Conservation (phyloP, 345 rosid genomes). For the Camelina sativa region DNA sequence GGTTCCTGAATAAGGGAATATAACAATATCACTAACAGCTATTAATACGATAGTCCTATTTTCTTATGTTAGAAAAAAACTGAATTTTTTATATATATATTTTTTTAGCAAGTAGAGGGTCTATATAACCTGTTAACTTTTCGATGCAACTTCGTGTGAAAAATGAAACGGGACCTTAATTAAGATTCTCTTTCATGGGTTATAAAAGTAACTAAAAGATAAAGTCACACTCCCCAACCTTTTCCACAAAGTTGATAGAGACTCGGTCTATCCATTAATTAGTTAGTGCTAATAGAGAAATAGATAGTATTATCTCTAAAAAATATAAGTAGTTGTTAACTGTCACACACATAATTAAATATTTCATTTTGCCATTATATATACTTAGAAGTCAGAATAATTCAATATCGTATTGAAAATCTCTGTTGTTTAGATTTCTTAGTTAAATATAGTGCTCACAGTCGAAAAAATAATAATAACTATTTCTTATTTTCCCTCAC, state of each 20-base stretch:
- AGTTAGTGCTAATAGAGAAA: constrained; percentile 2
- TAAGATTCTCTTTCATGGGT: constrained; percentile 45
- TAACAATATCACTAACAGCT: neutral
- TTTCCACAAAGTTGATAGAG: constrained; percentile 45
- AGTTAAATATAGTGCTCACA: neutral
- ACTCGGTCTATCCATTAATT: constrained; percentile 16
- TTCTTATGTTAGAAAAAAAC: neutral
- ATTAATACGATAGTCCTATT: neutral
- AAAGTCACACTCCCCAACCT: constrained; percentile 41
- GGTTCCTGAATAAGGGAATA: neutral
- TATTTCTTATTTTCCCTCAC: neutral
- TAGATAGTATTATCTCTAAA: constrained; percentile 9
- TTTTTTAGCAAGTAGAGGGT: neutral
- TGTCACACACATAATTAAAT: neutral
- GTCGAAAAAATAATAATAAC: neutral
- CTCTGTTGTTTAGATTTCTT: neutral
- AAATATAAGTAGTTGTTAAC: constrained; percentile 9
- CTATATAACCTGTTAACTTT: constrained; percentile 14
- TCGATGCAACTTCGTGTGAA: constrained; percentile 30
- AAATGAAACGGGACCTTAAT: constrained; percentile 38
- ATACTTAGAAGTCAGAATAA: neutral
- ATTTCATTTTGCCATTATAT: neutral
- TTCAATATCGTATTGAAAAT: neutral
- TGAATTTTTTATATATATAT: neutral
- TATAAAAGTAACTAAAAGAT: constrained; percentile 46